A percentile compares a stretch with the other conserved stretches of the same genome.
These are phyloP conservation scores for Candida ipomoeae DNA, from an alignment of 805 yeast genomes.

Conservation along the genomic window DNA sequence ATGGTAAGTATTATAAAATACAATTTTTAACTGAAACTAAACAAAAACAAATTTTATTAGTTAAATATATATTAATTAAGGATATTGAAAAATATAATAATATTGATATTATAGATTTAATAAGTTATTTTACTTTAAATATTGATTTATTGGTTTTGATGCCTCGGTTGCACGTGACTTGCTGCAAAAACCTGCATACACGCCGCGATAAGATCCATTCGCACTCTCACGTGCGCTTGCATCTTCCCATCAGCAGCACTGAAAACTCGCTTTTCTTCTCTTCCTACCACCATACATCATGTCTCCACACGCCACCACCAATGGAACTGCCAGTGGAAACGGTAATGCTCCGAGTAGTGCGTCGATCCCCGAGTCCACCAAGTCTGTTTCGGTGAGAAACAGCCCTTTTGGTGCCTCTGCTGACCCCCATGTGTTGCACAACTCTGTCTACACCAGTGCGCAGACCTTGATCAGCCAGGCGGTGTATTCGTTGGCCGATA, in stretches of 20 bases:
- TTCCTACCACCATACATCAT: constrained; percentile 2
- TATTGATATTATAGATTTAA: too few relatives aligned
- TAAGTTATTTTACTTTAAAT: too few relatives aligned
- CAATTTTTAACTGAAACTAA: too few relatives aligned
- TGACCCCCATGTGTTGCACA: constrained; percentile 50
- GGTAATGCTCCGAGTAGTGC: constrained; percentile 3
- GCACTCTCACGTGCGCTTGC: constrained; percentile 15
- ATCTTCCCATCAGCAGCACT: constrained; percentile 2
- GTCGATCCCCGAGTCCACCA: constrained; percentile 6
- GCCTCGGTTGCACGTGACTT: neutral
- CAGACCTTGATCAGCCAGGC: constrained; percentile 52
- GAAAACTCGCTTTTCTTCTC: neutral
- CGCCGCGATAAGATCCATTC: neutral
- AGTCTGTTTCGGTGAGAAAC: constrained; percentile 14
- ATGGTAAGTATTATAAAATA: too few relatives aligned
- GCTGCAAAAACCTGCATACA: constrained; percentile 5
- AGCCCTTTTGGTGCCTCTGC: constrained; percentile 60
- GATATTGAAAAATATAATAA: too few relatives aligned
- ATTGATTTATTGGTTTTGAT: neutral
- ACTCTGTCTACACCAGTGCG: constrained; percentile 51
- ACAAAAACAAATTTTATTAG: too few relatives aligned
- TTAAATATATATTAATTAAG: too few relatives aligned
- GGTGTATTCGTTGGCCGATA: constrained; percentile 46
- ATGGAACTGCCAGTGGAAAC: neutral
- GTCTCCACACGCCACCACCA: constrained; percentile 12